Evolutionary conservation across 805 yeast species (phyloP), one percentile per base, ranked within the genome.

Genomic region (Monosporozyma servazzii): DNA sequence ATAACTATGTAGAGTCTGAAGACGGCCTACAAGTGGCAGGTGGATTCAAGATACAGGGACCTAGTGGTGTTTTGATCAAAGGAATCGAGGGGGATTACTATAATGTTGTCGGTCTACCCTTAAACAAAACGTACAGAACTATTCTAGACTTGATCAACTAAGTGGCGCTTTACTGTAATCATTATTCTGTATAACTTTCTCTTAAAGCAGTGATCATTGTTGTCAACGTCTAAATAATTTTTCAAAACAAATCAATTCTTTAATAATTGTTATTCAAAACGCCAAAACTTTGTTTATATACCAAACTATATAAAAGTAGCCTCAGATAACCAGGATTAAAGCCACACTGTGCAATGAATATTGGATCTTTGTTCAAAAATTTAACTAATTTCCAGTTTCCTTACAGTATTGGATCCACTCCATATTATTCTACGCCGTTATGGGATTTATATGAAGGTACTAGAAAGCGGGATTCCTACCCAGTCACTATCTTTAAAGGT

Each of bases 11-110:
- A 10, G 75, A 74, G 2, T 70, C 82, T 2, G 83, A 76, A 21
- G 97, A 91, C 64, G 98, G 93, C 1, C 51, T 74, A 7, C 76
- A 76, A 47, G 97, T 87, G 1, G 96, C 98, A 2, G 99, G 97
- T 5, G 99, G 99, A 0, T 90, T 87, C 70, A 82, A 81, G 58
- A 82, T 85, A 53, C 98, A 91, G 67, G 86, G 83, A 0, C 63
- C 65, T 9, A 93, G 95, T 1, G 81, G 85, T 1, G 61, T 82
- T 37, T 68, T 91, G 55, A 79, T 93, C 56, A 67, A 73, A 20
- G 67, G 69, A 15, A 76, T 89, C 11, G 73, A 74, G 1, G 99
- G 99, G 0, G 98, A 91, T 64, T 87, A 78, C 62, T 81, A 76
- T 67, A 91, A 88, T 63, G 86, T 88, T 13, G 91, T 91, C 3